These are phyloP conservation scores for Pseudognaphalium luteoalbum DNA, from an alignment of 129 eudicot species.

Conservation along the genomic window DNA sequence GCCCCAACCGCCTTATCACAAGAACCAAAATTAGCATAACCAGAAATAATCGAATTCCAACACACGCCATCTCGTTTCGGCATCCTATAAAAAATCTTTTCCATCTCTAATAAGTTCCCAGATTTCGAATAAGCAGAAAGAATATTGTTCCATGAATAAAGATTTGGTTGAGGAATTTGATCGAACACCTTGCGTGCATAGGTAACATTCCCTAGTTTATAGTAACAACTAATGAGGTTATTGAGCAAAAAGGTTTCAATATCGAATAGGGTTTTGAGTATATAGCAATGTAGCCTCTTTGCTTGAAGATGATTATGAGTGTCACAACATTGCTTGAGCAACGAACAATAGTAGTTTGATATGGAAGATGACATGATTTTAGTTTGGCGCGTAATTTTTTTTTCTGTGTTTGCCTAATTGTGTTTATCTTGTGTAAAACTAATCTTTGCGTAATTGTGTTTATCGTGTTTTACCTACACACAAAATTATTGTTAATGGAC, in stretches of 20 bases:
- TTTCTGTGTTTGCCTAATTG: not conserved
- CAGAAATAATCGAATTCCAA: constrained; percentile 83
- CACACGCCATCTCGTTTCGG: constrained; percentile 76
- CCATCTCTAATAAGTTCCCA: constrained; percentile 56
- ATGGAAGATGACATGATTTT: constrained; percentile 36
- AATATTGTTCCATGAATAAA: constrained; percentile 82
- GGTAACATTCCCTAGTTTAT: constrained; percentile 39
- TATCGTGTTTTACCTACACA: too few species aligned
- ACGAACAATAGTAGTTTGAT: constrained; percentile 62
- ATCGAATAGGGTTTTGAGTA: constrained; percentile 51
- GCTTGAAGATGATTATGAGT: constrained; percentile 52
- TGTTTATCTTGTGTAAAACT: not conserved
- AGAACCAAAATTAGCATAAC: constrained; percentile 47
- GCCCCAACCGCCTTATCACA: constrained; percentile 47
- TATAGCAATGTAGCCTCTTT: constrained; percentile 63
- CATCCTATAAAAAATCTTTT: constrained; percentile 47
- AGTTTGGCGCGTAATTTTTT: constrained; percentile 34
- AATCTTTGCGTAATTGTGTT: not conserved
- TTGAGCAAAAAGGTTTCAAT: constrained; percentile 67
- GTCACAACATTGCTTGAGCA: constrained; percentile 72
- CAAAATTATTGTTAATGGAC: too few species aligned
- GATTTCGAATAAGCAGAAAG: constrained; percentile 70
- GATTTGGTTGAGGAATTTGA: constrained; percentile 67
- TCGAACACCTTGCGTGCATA: constrained; percentile 94
- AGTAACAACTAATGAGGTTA: constrained; percentile 54